Evolutionary conservation across 495 filamentous ascomycete species (phyloP).

Genomic region (Penicillium pancosmium): DNA sequence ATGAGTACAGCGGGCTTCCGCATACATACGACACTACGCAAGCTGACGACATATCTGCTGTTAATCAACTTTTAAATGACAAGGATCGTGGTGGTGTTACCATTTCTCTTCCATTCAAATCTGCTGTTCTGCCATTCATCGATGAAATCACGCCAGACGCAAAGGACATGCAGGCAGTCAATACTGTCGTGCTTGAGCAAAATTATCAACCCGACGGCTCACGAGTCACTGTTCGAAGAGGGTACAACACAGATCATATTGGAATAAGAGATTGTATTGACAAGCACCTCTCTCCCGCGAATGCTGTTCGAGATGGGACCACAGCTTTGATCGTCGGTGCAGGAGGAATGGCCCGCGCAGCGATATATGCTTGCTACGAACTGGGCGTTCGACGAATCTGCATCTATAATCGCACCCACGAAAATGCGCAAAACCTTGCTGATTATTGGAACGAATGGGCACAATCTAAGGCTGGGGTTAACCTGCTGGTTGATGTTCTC

Average conservation of each 20-base stretch:
- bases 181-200: constrained; percentile 61
- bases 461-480: constrained; percentile 14
- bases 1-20: constrained; percentile 64
- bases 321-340: constrained; percentile 61
- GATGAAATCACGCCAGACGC: constrained; percentile 63
- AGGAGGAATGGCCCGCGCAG: constrained; percentile 64
- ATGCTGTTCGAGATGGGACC: constrained; percentile 45
- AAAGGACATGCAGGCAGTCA: constrained; percentile 63
- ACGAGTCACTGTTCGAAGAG: constrained; percentile 46
- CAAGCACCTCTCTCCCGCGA: constrained; percentile 52
- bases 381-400: constrained; percentile 60
- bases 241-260: constrained; percentile 67
- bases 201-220: constrained; percentile 30
- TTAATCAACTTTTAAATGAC: constrained; percentile 56
- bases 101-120: constrained; percentile 67
- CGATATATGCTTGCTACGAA: constrained; percentile 63
- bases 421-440: constrained; percentile 58
- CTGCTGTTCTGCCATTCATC: constrained; percentile 60
- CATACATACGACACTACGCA: constrained; percentile 61
- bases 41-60: constrained; percentile 54
- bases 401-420: constrained; percentile 61
- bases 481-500: constrained; percentile 53
- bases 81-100: constrained; percentile 63
- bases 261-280: constrained; percentile 65
- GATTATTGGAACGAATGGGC: constrained; percentile 34